Conservation (phyloP, 805 yeast species). For the Candida nanaspora region DNA sequence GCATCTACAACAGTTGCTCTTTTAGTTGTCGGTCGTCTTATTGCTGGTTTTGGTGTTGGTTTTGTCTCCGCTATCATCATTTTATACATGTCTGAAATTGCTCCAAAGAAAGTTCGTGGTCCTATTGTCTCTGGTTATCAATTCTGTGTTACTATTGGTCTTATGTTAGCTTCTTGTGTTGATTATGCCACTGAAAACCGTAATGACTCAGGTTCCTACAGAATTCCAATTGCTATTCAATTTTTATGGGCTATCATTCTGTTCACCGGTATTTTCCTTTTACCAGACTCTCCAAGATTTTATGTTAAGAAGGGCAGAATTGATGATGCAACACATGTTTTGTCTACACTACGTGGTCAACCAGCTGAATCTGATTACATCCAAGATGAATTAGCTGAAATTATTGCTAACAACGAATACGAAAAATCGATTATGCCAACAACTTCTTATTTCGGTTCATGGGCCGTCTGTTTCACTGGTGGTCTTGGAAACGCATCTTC, state of each 20-base stretch:
- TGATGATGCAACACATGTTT: conserved; percentile 49
- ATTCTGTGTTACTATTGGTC: conserved; percentile 57
- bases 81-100: conserved; percentile 70
- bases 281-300: conserved; percentile 77
- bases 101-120: conserved; percentile 76
- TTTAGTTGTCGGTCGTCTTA: conserved; percentile 36
- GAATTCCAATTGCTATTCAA: conserved; percentile 71
- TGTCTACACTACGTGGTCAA: conserved; percentile 48
- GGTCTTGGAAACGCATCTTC: conserved; percentile 28
- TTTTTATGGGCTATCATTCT: conserved; percentile 62
- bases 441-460: conserved; percentile 28
- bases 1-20: conserved; percentile 38
- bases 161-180: conserved; percentile 61
- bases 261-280: conserved; percentile 50
- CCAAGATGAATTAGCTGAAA: conserved; percentile 43
- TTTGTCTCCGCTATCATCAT: conserved; percentile 72
- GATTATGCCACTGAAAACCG: conserved; percentile 59
- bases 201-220: conserved; percentile 50
- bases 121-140: conserved; percentile 72
- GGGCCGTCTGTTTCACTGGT: conserved; percentile 40
- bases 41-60: conserved; percentile 66
- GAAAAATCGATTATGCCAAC: conserved; percentile 30
- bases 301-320: conserved; percentile 48
- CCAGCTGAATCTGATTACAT: conserved; percentile 39
- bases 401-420: conserved; percentile 43